Evolutionary conservation across 2,329 filamentous ascomycete species (phyloP).

Genomic region (Coniochaeta ligniaria): DNA sequence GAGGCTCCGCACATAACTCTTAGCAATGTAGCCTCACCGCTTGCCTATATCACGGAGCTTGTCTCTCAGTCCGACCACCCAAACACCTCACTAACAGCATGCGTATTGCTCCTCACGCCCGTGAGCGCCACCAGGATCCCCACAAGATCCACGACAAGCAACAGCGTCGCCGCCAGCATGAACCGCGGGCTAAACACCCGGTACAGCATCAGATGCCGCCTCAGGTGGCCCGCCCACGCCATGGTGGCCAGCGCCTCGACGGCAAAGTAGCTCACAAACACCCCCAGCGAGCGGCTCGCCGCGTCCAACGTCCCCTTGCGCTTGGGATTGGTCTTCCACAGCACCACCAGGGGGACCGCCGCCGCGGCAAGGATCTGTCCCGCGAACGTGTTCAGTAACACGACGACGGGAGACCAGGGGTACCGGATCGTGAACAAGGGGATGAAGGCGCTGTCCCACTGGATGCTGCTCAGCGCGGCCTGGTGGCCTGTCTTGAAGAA

Average conservation of each 20-base stretch:
- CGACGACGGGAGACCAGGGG: slow-evolving; percentile 78
- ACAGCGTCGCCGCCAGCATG: slow-evolving; percentile 67
- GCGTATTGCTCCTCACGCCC: slow-evolving; percentile 67
- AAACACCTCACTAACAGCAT: slow-evolving; percentile 82
- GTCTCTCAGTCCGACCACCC: slow-evolving; percentile 55
- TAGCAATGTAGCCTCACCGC: not conserved
- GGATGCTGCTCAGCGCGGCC: slow-evolving; percentile 76
- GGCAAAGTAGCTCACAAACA: slow-evolving; percentile 76
- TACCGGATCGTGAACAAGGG: slow-evolving; percentile 76
- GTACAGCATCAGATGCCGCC: slow-evolving; percentile 93
- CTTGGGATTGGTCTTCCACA: slow-evolving; percentile 86
- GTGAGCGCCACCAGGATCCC: slow-evolving; percentile 63
- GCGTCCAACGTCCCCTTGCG: slow-evolving; percentile 62
- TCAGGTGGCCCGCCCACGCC: slow-evolving; percentile 79
- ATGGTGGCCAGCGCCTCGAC: slow-evolving; percentile 80
- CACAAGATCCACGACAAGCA: slow-evolving; percentile 73
- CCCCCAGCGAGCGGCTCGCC: slow-evolving; percentile 62
- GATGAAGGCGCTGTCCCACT: slow-evolving; percentile 95
- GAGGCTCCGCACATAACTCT: not conserved
- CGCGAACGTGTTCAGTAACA: slow-evolving; percentile 81
- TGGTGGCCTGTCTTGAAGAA: slow-evolving; percentile 99
- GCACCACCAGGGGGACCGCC: slow-evolving; percentile 69
- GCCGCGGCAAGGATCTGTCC: slow-evolving; percentile 78
- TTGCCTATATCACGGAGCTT: not conserved
- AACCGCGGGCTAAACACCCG: slow-evolving; percentile 88